Evolutionary conservation across 805 yeast genomes (phyloP).

Genomic region (Sugiyamaella americana): DNA sequence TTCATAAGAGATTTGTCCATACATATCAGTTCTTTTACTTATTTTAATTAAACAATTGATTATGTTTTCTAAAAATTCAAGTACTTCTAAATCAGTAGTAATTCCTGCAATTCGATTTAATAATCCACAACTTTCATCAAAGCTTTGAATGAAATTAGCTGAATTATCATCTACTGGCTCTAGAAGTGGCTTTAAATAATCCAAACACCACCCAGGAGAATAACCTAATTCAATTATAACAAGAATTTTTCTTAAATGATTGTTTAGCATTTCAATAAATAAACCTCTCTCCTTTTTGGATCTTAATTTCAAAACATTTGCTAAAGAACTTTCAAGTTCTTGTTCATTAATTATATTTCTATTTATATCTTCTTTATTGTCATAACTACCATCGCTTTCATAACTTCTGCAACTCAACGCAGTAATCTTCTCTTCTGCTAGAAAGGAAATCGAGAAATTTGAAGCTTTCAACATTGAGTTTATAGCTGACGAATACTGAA

Average conservation of each 20-base stretch:
- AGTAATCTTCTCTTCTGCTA: too few relatives aligned
- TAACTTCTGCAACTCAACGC: too few relatives aligned
- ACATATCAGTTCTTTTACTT: slow-evolving; percentile 2
- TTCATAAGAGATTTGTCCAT: slow-evolving; percentile 15
- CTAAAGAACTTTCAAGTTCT: neutral
- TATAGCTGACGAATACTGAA: too few relatives aligned
- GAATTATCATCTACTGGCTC: neutral
- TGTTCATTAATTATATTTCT: neutral
- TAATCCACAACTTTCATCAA: slow-evolving; percentile 13
- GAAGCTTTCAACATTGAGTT: too few relatives aligned
- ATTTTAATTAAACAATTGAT: slow-evolving; percentile 6
- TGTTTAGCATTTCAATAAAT: neutral
- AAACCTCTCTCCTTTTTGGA: neutral
- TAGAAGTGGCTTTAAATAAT: neutral
- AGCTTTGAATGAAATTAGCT: slow-evolving; percentile 11
- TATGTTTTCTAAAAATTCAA: slow-evolving; percentile 4
- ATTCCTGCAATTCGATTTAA: slow-evolving; percentile 3
- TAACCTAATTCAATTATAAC: neutral
- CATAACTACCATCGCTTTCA: neutral
- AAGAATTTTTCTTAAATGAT: neutral
- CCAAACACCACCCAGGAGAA: neutral
- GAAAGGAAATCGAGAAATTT: too few relatives aligned
- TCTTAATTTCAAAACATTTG: neutral
- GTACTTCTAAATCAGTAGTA: neutral
- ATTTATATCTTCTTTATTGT: too few relatives aligned